phyloP scores from a whole-genome alignment of 352 stramenopile genomes.

The Phytophthora fragariae region DNA sequence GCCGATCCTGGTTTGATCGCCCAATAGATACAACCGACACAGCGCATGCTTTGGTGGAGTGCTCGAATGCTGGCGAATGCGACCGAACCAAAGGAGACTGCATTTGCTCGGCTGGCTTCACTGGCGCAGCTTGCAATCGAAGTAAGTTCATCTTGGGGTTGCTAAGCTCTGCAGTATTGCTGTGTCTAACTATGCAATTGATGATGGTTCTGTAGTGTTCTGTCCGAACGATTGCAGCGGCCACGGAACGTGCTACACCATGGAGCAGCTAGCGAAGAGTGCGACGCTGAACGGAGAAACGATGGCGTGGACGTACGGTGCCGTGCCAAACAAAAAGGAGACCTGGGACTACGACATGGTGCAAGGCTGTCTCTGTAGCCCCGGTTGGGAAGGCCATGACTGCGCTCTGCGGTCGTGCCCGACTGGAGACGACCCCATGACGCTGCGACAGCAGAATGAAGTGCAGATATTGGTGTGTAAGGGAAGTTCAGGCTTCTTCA shows the following conservation, averaged over 20 bases:
- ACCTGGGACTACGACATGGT: constrained; percentile 92
- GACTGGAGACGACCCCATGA: constrained; percentile 90
- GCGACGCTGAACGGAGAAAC: constrained; percentile 63
- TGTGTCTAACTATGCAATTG: constrained; percentile 1
- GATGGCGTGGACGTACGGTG: constrained; percentile 64
- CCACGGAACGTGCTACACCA: constrained; percentile 85
- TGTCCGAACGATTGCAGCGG: constrained; percentile 81
- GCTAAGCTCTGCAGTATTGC: too few species aligned
- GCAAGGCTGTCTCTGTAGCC: constrained; percentile 87
- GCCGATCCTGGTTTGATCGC: constrained; percentile 76
- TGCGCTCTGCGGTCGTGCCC: constrained; percentile 90
- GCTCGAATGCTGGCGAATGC: constrained; percentile 75
- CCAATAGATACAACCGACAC: constrained; percentile 50
- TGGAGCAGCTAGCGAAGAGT: constrained; percentile 74
- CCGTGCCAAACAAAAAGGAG: constrained; percentile 83
- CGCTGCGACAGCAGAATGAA: constrained; percentile 76
- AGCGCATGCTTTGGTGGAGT: constrained; percentile 69
- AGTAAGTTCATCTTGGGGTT: constrained; percentile 31
- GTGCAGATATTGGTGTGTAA: constrained; percentile 80
- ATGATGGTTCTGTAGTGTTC: constrained; percentile 38
- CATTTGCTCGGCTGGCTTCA: constrained; percentile 68
- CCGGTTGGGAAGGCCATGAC: constrained; percentile 91
- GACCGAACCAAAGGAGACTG: constrained; percentile 79
- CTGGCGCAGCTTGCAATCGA: constrained; percentile 75
- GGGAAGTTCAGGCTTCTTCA: constrained; percentile 70